Conservation (phyloP, 2,329 filamentous ascomycete genomes). For the Neonectria neomacrospora region DNA sequence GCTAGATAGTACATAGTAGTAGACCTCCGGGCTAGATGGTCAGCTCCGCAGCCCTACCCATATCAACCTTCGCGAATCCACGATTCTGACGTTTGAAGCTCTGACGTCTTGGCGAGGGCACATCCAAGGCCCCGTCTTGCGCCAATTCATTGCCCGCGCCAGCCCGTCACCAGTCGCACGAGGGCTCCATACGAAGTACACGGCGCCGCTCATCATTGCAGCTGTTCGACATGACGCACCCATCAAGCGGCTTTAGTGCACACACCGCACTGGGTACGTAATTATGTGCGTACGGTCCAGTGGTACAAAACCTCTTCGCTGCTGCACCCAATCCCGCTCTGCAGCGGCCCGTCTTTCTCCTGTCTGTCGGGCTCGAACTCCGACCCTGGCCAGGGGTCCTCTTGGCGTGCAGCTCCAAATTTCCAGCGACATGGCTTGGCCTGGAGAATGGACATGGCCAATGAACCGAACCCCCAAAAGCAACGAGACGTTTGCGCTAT, state of each 20-base stretch:
- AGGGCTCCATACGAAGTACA: neutral
- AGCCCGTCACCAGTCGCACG: neutral
- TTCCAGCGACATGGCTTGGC: constrained; percentile 38
- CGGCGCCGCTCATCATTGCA: constrained; percentile 3
- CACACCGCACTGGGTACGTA: too few species aligned
- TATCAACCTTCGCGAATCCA: constrained; percentile 27
- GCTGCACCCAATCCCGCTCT: constrained; percentile 20
- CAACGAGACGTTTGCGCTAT: constrained; percentile 34
- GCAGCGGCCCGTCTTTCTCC: constrained; percentile 35
- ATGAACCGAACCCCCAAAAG: constrained; percentile 32
- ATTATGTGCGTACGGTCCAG: too few species aligned
- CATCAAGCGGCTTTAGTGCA: constrained; percentile 11
- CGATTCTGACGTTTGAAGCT: neutral
- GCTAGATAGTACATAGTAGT: too few species aligned
- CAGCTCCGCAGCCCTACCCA: constrained; percentile 28
- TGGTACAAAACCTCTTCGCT: constrained; percentile 18
- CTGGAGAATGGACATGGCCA: constrained; percentile 26
- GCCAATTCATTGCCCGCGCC: neutral
- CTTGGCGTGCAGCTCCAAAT: constrained; percentile 45
- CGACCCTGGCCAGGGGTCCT: constrained; percentile 43
- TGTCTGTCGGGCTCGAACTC: constrained; percentile 35
- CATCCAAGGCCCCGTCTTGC: neutral
- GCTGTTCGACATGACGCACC: constrained; percentile 20
- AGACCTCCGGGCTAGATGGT: neutral
- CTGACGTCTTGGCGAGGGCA: neutral